Base-by-base conservation (phyloP, 176 grass and related monocot genomes). In the Oryza meyeriana region DNA sequence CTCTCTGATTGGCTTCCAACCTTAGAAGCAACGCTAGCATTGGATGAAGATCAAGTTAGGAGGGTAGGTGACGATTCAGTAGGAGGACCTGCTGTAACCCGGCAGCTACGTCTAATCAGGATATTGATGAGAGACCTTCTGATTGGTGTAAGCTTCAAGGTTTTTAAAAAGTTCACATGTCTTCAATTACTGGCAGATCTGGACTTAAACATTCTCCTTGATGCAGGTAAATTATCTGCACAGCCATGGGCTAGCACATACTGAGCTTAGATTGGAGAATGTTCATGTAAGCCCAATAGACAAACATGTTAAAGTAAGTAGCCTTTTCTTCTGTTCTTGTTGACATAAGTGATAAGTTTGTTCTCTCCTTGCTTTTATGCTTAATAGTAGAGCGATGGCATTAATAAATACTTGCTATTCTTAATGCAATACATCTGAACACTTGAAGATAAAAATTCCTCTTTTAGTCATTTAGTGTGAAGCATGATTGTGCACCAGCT, bases 101-200 rank as follows among this genome's bases (percentile, higher is more conserved):
- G 92, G 38, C 92, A 95, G 47, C 79, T 93, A 36, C 88, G 95
- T 24, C 57, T 95, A 67, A 98, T 88, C 29, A 91, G 92, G 81
- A 93, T 98, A 91, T 76, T 98, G 88, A 98, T 98, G 95, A 92
- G 92, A 83, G 90, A 98, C 85, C 90, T 98, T 85, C 85, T 98
- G 72, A 98, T 98, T 91, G 95, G 87, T 87, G 95, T 98, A 93
- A 87, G 82, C 77, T 87, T 45, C 57, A 82, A 66, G 47, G 6
- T 13, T 71, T 25, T 67, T 22, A n/a, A 44, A 45, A 29, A 68
- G 33, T 75, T 72, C 39, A 36, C 7, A 44, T 82, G 17, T 62
- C 69, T 38, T 65, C 30, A 13, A 64, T 47, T 76, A 78, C 30
- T 12, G 38, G 32, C 59, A 58, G 2, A 22, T 77, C 14, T 77